phyloP scores from a whole-genome alignment of 257 asterid species.

The Nicotiana benthamiana region DNA sequence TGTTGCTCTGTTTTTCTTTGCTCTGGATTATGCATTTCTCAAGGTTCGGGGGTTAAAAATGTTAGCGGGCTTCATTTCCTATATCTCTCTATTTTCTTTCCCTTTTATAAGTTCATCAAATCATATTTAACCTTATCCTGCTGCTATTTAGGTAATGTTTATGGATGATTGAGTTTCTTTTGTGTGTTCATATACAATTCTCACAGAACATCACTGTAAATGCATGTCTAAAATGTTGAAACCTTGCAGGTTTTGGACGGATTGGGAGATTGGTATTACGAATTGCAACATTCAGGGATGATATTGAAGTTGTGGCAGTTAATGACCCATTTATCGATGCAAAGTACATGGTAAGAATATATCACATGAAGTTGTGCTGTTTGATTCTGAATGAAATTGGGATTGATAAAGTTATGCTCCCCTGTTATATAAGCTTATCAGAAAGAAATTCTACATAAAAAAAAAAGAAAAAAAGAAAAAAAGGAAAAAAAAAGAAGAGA shows the following conservation, averaged over 20 bases:
- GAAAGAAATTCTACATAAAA: background rate
- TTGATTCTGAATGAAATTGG: background rate
- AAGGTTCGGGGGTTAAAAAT: background rate
- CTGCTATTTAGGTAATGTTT: too few relatives aligned
- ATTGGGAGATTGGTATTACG: slow-evolving; percentile 91
- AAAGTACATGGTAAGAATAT: slow-evolving; percentile 77
- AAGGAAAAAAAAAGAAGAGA: too few relatives aligned
- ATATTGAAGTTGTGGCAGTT: slow-evolving; percentile 92
- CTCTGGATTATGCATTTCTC: background rate
- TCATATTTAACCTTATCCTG: too few relatives aligned
- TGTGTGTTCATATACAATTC: background rate
- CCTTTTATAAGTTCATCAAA: background rate
- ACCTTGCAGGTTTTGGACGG: slow-evolving; percentile 84
- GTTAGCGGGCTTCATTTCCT: background rate
- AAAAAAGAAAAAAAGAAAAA: background rate
- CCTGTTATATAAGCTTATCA: background rate
- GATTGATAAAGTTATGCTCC: background rate
- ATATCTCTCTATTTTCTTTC: background rate
- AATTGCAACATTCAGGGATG: slow-evolving; percentile 83
- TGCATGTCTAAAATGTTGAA: background rate
- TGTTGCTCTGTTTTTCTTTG: background rate
- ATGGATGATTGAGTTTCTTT: too few relatives aligned
- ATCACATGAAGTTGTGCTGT: background rate
- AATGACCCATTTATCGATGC: slow-evolving; percentile 97
- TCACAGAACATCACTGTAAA: background rate